Evolutionary conservation across 2,329 filamentous ascomycete genomes (phyloP).

Genomic region (Ophiocordyceps polyrhachis-furcata): DNA sequence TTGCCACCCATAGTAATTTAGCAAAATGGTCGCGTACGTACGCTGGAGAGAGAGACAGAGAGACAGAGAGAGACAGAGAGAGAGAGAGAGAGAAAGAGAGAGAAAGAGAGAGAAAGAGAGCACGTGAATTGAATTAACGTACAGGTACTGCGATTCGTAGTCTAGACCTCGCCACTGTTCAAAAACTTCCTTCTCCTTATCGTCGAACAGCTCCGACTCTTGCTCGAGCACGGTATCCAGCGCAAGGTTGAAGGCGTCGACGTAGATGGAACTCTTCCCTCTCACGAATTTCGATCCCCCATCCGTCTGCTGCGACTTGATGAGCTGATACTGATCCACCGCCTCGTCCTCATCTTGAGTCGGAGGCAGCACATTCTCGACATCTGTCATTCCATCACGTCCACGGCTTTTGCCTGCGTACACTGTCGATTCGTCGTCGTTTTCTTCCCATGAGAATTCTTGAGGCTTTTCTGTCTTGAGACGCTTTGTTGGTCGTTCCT

Average conservation of each 20-base stretch:
- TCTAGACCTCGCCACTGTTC: conserved; percentile 49
- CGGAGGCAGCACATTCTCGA: conserved; percentile 43
- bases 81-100: too few relatives aligned
- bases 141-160: conserved; percentile 88
- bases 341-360: conserved; percentile 50
- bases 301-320: conserved; percentile 34
- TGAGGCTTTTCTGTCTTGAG: conserved; percentile 10
- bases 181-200: conserved; percentile 62
- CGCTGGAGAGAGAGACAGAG: too few relatives aligned
- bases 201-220: conserved; percentile 73
- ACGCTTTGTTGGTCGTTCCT: conserved; percentile 12
- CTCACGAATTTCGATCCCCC: conserved; percentile 37
- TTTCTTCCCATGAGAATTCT: conserved; percentile 7
- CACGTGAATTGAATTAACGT: conserved; percentile 14
- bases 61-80: too few relatives aligned
- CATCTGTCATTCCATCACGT: conserved; percentile 10
- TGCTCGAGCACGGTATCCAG: conserved; percentile 78
- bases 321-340: conserved; percentile 61
- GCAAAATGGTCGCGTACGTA: neutral
- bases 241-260: conserved; percentile 90
- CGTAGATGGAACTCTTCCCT: conserved; percentile 79
- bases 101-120: too few relatives aligned
- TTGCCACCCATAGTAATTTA: neutral
- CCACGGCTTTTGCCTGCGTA: conserved; percentile 1
- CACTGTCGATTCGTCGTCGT: neutral